Percentiles rank a stretch among this genome's conserved stretches.
Conservation (phyloP, 352 stramenopile genomes). For the Phytophthora kernoviae region DNA sequence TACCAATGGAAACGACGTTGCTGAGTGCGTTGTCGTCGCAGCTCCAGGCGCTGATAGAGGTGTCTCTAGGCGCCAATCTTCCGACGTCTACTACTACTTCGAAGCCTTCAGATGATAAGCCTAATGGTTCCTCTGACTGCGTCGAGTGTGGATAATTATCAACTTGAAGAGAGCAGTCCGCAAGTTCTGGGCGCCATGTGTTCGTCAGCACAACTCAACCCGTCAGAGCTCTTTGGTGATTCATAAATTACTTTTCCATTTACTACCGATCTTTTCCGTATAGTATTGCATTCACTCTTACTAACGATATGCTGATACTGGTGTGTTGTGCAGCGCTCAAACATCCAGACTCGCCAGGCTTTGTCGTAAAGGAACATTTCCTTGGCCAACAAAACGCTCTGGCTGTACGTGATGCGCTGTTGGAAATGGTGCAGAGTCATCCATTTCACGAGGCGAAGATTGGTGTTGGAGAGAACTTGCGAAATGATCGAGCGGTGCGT, state of each 20-base stretch:
- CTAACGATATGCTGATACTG: conserved; percentile 1
- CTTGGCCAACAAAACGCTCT: conserved; percentile 41
- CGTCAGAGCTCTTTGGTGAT: conserved; percentile 69
- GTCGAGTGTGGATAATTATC: not conserved
- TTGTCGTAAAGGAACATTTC: conserved; percentile 60
- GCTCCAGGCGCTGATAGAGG: conserved; percentile 66
- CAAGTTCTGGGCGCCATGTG: conserved; percentile 1
- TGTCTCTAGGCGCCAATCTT: conserved; percentile 53
- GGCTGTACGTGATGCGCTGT: conserved; percentile 45
- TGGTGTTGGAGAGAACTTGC: conserved; percentile 40
- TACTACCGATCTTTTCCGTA: too few species aligned
- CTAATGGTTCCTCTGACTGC: not conserved
- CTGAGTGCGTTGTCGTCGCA: conserved; percentile 66
- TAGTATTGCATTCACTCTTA: not conserved
- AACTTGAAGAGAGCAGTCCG: not conserved
- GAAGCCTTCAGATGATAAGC: not conserved
- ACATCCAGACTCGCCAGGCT: conserved; percentile 53
- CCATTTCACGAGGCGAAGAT: conserved; percentile 58
- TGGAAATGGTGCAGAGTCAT: conserved; percentile 26
- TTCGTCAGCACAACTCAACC: conserved; percentile 41
- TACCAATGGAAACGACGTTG: conserved; percentile 26
- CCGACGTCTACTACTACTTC: conserved; percentile 3
- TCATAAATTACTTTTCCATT: too few species aligned
- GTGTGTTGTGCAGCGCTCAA: conserved; percentile 36
- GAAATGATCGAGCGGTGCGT: conserved; percentile 49